Evolutionary conservation across 208 protist genomes (phyloP).

Genomic region (Leishmania turanica): DNA sequence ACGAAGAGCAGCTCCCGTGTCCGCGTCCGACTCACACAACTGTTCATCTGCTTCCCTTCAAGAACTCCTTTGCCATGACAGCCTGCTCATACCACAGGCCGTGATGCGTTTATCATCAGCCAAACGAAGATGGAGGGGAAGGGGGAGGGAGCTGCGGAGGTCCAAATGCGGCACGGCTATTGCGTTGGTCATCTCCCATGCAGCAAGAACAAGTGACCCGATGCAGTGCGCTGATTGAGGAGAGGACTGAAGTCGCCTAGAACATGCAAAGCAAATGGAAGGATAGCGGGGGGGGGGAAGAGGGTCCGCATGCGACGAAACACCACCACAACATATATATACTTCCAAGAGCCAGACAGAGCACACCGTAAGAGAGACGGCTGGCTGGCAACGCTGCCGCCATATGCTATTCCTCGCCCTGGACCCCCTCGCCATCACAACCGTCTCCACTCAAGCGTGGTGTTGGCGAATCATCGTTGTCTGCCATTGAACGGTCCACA

Average conservation of each 20-base stretch:
- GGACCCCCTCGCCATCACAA: not conserved
- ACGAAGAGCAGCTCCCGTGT: not conserved
- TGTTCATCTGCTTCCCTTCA: not conserved
- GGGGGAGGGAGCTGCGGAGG: no score
- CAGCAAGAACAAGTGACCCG: no score
- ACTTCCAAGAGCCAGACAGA: not conserved
- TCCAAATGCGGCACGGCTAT: no score
- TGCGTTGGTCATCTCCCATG: no score
- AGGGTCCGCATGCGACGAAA: no score
- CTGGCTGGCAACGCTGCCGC: not conserved
- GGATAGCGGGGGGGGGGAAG: no score
- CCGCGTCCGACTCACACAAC: not conserved
- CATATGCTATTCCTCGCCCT: not conserved
- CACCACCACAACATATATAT: fast-evolving
- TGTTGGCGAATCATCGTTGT: not conserved
- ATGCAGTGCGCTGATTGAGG: no score
- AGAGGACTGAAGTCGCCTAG: no score
- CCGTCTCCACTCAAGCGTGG: not conserved
- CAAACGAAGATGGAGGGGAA: not conserved
- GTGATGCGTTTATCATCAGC: not conserved
- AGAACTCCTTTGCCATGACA: not conserved
- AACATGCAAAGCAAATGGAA: no score
- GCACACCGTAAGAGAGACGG: not conserved
- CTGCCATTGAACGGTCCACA: not conserved
- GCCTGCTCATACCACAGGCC: not conserved